A percentile compares a stretch with the other conserved stretches of the same genome.
Conservation (phyloP, 257 asterid genomes). For the Capsicum baccatum region DNA sequence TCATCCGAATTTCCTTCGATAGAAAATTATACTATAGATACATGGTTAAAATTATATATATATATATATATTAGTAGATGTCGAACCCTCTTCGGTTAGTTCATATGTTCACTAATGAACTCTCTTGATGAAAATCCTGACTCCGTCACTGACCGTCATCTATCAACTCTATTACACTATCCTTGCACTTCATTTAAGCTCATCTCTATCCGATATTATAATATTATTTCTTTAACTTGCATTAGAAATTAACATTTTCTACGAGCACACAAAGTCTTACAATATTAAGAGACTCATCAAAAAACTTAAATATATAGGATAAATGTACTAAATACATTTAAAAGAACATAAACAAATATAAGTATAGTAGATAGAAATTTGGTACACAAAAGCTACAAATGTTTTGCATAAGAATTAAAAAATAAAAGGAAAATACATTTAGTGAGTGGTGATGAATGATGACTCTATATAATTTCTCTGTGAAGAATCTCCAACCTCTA, state of each 20-base stretch:
- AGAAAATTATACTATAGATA: too few species aligned
- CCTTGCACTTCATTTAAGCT: not conserved
- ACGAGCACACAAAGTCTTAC: not conserved
- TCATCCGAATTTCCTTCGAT: too few species aligned
- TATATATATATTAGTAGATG: too few species aligned
- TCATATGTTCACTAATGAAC: too few species aligned
- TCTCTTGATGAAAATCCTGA: too few species aligned
- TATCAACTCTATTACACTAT: not conserved
- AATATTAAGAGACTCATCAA: not conserved
- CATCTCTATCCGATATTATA: not conserved
- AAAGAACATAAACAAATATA: too few species aligned
- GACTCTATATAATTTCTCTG: not conserved
- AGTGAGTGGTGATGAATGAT: not conserved
- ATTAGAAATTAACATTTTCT: not conserved
- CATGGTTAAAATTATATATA: too few species aligned
- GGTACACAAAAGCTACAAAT: constrained; percentile 20
- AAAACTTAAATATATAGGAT: not conserved
- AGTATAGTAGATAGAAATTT: not conserved
- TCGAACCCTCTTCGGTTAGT: too few species aligned
- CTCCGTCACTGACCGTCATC: too few species aligned
- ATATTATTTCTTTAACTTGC: not conserved
- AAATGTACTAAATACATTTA: not conserved
- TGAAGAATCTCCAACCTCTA: constrained; percentile 21
- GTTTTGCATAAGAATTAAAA: constrained; percentile 16
- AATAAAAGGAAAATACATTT: not conserved